Base-by-base conservation (phyloP, 805 yeast species). In the Lipomyces anomalus region DNA sequence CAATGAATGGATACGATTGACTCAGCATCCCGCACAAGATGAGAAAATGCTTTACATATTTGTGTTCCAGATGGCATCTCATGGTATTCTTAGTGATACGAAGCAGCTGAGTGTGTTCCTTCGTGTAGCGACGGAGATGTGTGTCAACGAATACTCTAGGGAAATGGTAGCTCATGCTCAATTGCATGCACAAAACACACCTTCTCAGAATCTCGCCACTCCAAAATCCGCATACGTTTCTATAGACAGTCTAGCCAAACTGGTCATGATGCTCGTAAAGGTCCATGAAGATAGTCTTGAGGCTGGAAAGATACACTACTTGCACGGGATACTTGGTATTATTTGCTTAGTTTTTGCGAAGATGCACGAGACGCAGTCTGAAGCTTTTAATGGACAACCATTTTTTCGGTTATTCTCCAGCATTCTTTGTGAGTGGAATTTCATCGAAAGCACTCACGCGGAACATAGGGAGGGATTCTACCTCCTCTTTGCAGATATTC, bases 351-450 rank as follows among this genome's bases (percentile, higher is more conserved):
- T 81, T 0, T 78, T 89, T 53, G 80, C 92, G 1, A 75, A 79
- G 47, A 95, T 84, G 56, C 97, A 92, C 61, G 85, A 82, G 56
- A 64, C 68, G 4, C 69, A 73, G 33, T 71, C 65, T 47, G 66
- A 69, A 4, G n/a, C n/a, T n/a, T 90, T 92, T 73, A 87, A 89
- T 57, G 94, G 87, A 59, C 75, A 95, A 62, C 95, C 97, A 1
- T 90, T 84, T 63, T 92, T 88, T 69, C 75, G 97, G 61, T 72
- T 92, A 39, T 79, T 88, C 52, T 89, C 97, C 0, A 82, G 90
- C 3, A 63, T 92, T 32, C 64, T 90, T 42, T 75, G 80, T 51
- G 82, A 83, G 51, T 82, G 95, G 83, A n/a, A n/a, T n/a, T 62
- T 61, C n/a, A 51, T 55, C 4, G 70, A 69, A n/a, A 73, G 72